Evolutionary conservation across 371 early-diverging fungal species (phyloP).

Genomic region (Zancudomyces culisetae): DNA sequence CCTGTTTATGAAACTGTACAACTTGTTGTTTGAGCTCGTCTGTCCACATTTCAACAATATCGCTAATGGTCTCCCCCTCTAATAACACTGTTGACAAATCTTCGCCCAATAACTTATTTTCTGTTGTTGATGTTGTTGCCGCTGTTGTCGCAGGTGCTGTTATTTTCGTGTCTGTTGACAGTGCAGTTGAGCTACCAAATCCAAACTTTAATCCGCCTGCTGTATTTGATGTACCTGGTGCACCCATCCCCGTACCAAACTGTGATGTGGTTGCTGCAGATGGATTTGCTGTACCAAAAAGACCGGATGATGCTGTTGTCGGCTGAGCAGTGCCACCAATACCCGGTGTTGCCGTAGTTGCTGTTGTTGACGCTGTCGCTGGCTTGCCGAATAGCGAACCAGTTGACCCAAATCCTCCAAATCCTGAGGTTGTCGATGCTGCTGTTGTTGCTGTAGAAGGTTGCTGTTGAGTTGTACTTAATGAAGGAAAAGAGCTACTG

Average conservation of each 20-base stretch:
- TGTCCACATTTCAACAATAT: slow-evolving; percentile 72
- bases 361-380: not conserved
- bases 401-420: not conserved
- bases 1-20: slow-evolving; percentile 68
- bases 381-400: not conserved
- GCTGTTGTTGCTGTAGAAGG: too few relatives aligned
- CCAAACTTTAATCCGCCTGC: not conserved
- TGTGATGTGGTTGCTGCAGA: not conserved
- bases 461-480: too few relatives aligned
- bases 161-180: not conserved
- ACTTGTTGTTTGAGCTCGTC: slow-evolving; percentile 56
- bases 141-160: not conserved
- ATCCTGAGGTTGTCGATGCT: not conserved
- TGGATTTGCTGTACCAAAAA: not conserved
- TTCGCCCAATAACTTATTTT: not conserved
- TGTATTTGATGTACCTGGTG: not conserved
- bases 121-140: not conserved
- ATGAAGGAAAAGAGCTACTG: too few relatives aligned
- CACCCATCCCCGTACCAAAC: too few relatives aligned
- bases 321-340: not conserved
- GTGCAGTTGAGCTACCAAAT: not conserved
- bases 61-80: slow-evolving; percentile 71
- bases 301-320: not conserved
- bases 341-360: not conserved
- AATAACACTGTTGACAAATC: slow-evolving; percentile 25